Evolutionary conservation across 768 basidiomycete species (phyloP).

Genomic region (Hygrophoropsis aurantiaca): DNA sequence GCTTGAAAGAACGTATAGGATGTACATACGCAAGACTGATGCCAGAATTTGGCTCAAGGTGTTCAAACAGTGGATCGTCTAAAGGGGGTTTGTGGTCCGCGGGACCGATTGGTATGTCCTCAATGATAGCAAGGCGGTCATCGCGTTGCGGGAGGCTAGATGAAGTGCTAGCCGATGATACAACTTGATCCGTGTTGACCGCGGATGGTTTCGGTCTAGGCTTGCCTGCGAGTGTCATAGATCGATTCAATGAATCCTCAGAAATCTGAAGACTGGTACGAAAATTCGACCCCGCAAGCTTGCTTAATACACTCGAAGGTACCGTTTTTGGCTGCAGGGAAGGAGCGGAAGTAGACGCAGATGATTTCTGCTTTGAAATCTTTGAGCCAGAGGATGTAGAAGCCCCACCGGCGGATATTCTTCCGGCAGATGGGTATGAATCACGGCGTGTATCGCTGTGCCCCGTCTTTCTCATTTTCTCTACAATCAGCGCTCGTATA

Average conservation of each 20-base stretch:
- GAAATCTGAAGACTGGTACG: slow-evolving; percentile 17
- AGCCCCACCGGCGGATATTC: slow-evolving; percentile 9
- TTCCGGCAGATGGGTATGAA: slow-evolving; percentile 12
- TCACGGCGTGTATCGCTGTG: slow-evolving; percentile 15
- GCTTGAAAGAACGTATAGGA: slow-evolving; percentile 1
- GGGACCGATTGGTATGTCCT: slow-evolving; percentile 78
- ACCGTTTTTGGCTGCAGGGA: slow-evolving; percentile 32
- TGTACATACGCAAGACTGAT: slow-evolving; percentile 75
- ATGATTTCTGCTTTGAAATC: background rate
- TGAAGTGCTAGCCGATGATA: slow-evolving; percentile 1
- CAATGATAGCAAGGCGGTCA: slow-evolving; percentile 67
- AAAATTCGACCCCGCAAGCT: slow-evolving; percentile 42
- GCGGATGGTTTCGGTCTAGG: slow-evolving; percentile 4
- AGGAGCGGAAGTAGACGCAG: background rate
- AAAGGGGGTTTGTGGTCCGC: slow-evolving; percentile 65
- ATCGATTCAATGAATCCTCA: slow-evolving; percentile 27
- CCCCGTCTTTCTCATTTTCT: slow-evolving; percentile 46
- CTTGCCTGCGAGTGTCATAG: slow-evolving; percentile 21
- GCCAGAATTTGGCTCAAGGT: slow-evolving; percentile 87
- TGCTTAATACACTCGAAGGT: slow-evolving; percentile 53
- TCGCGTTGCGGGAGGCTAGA: slow-evolving; percentile 38
- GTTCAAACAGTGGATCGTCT: slow-evolving; percentile 77
- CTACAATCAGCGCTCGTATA: slow-evolving; percentile 13
- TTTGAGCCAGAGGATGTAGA: slow-evolving; percentile 12
- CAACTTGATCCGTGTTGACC: slow-evolving; percentile 10